These are phyloP conservation scores for Fusarium sp. DNA, from an alignment of 2,329 filamentous ascomycete genomes.

Conservation along the genomic window DNA sequence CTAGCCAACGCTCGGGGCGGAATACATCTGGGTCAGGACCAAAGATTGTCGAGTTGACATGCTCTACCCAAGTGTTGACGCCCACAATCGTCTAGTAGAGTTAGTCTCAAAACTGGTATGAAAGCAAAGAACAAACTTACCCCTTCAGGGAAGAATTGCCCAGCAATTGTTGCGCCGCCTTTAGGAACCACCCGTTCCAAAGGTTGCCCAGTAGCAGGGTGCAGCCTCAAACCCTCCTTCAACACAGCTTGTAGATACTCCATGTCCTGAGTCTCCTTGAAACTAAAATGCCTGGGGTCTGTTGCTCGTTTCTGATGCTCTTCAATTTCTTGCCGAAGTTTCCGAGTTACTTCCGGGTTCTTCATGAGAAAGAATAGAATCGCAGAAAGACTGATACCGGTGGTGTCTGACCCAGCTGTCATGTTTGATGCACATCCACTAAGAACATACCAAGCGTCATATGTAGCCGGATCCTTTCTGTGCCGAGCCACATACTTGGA, in stretches of 20 bases:
- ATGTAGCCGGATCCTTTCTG: not conserved
- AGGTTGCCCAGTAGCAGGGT: conserved; percentile 13
- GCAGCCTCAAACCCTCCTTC: conserved; percentile 16
- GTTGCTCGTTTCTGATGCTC: not conserved
- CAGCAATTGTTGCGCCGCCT: not conserved
- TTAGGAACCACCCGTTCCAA: conserved; percentile 11
- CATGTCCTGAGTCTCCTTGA: conserved; percentile 25
- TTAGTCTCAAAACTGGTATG: not conserved
- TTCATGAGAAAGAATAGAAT: conserved; percentile 22
- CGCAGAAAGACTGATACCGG: conserved; percentile 21
- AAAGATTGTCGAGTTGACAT: not conserved
- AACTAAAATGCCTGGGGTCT: conserved; percentile 7
- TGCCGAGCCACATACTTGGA: not conserved
- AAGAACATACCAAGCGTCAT: conserved; percentile 6
- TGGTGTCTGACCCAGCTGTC: conserved; percentile 25
- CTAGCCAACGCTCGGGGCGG: not conserved
- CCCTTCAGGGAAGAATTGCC: not conserved
- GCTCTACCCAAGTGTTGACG: not conserved
- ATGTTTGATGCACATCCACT: conserved; percentile 23
- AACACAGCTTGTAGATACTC: conserved; percentile 16
- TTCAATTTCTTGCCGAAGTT: not conserved
- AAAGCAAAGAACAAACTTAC: not conserved
- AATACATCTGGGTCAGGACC: not conserved
- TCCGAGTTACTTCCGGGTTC: conserved; percentile 5
- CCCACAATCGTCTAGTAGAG: not conserved